Base-by-base conservation (phyloP, 768 basidiomycete genomes). In the Tylopilus felleus region DNA sequence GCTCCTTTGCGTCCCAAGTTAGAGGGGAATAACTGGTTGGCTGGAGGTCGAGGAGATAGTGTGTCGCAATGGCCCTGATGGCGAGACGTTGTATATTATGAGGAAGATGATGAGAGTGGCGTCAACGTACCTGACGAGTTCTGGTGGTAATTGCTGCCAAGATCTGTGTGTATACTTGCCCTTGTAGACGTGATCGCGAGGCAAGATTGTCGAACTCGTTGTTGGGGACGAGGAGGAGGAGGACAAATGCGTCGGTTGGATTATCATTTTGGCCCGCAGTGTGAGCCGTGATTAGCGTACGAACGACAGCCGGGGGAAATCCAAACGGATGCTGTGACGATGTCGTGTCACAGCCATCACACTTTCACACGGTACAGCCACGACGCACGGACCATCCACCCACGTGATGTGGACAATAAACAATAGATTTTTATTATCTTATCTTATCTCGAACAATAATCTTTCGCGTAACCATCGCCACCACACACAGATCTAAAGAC, bases 61-160 rank as follows among this genome's bases (percentile, higher is more conserved):
- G 74, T 1, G 84, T 85, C 1, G 65, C 60, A 60, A 68, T 62
- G 42, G 67, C 42, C 53, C 67, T 70, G 59, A 56, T 50, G 43
- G 23, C 5, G 25, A 6, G 9, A 33, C 0, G 27, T 51, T 40
- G 48, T 19, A 42, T 53, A 40, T 55, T 55, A 54, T 56, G 57
- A 47, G 13, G 25, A 40, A 19, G 45, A 46, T 56, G 60, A 65
- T 60, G 58, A 55, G 65, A 65, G 68, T 72, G 70, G 64, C 66
- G 60, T 54, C 50, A 25, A 72, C 78, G 65, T 62, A 81, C 84
- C 78, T 78, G 67, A 86, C 70, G 61, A 86, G 77, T 64, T 86
- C 84, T 49, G 75, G 74, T 0, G 83, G 83, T 21, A 85, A 67
- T 58, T 84, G 77, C n/a, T 75, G 75, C 83, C 83, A 85, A 19